Conservation (phyloP, 2,329 filamentous ascomycete genomes). For the Chalaropsis ovoidea region DNA sequence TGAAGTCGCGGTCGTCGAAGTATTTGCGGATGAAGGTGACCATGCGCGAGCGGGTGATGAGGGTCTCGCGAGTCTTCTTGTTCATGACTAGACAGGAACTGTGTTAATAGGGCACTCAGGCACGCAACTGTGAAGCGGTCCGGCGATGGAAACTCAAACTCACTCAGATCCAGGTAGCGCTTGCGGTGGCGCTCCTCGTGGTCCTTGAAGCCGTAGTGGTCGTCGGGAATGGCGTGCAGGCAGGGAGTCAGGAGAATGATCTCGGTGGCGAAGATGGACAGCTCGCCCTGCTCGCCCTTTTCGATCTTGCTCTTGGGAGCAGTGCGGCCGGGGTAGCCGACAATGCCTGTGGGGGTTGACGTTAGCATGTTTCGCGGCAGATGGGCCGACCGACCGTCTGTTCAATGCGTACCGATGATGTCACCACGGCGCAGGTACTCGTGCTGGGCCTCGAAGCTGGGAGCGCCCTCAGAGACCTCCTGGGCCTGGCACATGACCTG, state of each 20-base stretch:
- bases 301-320: conserved; percentile 80
- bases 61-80: conserved; percentile 69
- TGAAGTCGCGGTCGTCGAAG: conserved; percentile 79
- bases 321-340: conserved; percentile 73
- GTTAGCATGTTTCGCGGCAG: not conserved
- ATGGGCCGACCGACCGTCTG: no score
- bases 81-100: conserved; percentile 59
- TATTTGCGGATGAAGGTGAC: conserved; percentile 79
- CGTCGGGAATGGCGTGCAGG: conserved; percentile 78
- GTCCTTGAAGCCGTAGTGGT: conserved; percentile 92
- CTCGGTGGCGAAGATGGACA: conserved; percentile 86
- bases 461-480: conserved; percentile 55
- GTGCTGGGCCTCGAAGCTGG: conserved; percentile 76
- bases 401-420: conserved; percentile 55
- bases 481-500: conserved; percentile 91
- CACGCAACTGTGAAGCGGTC: not conserved
- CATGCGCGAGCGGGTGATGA: conserved; percentile 70
- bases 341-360: conserved; percentile 36
- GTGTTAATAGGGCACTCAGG: not conserved
- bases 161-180: conserved; percentile 76
- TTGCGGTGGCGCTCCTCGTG: conserved; percentile 87
- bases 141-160: conserved; percentile 4
- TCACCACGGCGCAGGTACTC: conserved; percentile 82
- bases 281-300: conserved; percentile 70
- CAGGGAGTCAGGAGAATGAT: conserved; percentile 81